Conservation (phyloP, 2,329 filamentous ascomycete genomes). For the Xylaria digitata region DNA sequence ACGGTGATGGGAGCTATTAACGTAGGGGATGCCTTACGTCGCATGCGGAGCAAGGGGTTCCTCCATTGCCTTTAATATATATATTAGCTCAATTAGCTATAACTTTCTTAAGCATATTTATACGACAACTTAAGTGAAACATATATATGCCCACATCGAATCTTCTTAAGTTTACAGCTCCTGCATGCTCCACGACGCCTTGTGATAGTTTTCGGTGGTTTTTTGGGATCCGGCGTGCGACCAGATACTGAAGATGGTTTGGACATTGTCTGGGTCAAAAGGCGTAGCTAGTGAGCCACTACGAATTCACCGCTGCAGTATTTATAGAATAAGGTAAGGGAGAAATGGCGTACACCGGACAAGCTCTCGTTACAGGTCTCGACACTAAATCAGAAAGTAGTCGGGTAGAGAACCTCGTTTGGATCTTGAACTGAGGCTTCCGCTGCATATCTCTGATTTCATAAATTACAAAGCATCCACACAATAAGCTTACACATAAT, state of each 20-base stretch:
- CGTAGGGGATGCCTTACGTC: conserved; percentile 20
- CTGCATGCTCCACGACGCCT: conserved; percentile 28
- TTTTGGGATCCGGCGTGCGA: not conserved
- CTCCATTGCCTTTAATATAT: conserved; percentile 22
- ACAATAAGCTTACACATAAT: not conserved
- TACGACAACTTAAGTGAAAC: conserved; percentile 2
- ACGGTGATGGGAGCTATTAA: conserved; percentile 1
- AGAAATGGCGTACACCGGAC: not conserved
- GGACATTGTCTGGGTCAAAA: conserved; percentile 5
- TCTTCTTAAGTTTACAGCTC: conserved; percentile 29
- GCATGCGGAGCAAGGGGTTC: conserved; percentile 26
- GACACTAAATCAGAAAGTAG: not conserved
- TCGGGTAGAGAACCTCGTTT: not conserved
- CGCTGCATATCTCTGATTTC: not conserved
- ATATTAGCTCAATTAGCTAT: conserved; percentile 8
- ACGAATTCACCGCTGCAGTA: not conserved
- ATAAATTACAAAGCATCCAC: not conserved
- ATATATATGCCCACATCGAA: conserved; percentile 24
- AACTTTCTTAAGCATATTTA: not conserved
- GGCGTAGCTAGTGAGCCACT: not conserved
- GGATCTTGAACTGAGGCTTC: not conserved
- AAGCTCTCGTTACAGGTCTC: not conserved
- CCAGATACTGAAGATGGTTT: conserved; percentile 9
- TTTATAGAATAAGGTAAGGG: not conserved
- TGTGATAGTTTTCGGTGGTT: conserved; percentile 20